Evolutionary conservation across 768 basidiomycete genomes (phyloP), one percentile per base, ranked within the genome.

Genomic region (Strobilomyces confusus): DNA sequence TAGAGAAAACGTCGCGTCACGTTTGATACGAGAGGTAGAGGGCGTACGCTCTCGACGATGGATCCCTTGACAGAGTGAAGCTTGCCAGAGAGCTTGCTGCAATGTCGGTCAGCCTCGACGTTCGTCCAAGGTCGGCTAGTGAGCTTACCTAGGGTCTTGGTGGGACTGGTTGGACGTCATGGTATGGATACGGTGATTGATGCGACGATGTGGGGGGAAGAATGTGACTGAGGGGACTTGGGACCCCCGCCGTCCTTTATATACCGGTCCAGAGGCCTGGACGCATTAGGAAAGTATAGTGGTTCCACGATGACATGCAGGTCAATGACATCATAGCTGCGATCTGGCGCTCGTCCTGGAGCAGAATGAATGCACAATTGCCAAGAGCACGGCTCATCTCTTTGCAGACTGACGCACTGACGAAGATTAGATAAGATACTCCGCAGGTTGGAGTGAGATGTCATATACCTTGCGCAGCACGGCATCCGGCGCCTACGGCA

Each of bases 31-130:
- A 14, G 5, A 43, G 34, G 5, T 6, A 5, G 6, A 15, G 5
- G 38, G 38, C 62, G 9, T 44, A 76, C 75, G 47, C 51, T 55
- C 57, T 74, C 71, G 9, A 73, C 64, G 19, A 55, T 36, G 15
- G 70, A 58, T 4, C 74, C 75, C 62, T 75, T 77, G 20, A 64
- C 30, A 2, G 75, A 72, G 50, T 75, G 73, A n/a, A 54, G 57
- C 47, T 70, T 64, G 23, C 73, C 74, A 44, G 68, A 52, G 25
- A 57, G 13, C 56, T 75, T 75, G 59, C 74, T 74, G 20, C 17
- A 15, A 13, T 7, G 15, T 9, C 15, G 1, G 26, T 62, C 43
- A 57, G 41, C 20, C 9, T 30, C 11, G 1, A 3, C 1, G 30
- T 3, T 12, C 19, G 25, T 6, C 20, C 0, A 9, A 9, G 4